Percentiles rank a stretch among this genome's conserved stretches.
These are phyloP conservation scores for Aphanocladium album DNA, from an alignment of 2,329 filamentous ascomycete species.

Conservation along the genomic window DNA sequence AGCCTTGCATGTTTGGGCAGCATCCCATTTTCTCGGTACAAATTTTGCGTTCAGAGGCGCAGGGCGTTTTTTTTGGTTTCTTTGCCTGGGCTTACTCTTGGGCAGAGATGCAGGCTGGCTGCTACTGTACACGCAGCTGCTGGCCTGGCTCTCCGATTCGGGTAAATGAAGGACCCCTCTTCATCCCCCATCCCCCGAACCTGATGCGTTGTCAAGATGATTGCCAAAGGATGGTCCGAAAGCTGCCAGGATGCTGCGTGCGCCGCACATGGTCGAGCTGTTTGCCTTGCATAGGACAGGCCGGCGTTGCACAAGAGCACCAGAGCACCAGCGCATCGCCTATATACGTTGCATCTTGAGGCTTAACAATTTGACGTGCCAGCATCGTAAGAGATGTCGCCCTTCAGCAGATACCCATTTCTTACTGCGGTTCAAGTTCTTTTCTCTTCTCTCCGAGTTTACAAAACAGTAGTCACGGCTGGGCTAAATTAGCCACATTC, in stretches of 20 bases:
- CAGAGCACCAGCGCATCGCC: neutral
- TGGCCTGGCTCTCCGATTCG: neutral
- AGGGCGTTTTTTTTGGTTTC: neutral
- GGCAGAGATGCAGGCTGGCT: neutral
- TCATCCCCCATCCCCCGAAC: neutral
- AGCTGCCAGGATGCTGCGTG: neutral
- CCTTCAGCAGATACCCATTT: no score
- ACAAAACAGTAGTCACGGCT: neutral
- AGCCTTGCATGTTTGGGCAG: neutral
- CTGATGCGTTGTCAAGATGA: slow-evolving; percentile 49
- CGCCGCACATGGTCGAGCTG: neutral
- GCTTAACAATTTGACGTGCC: neutral
- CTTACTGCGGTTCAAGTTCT: neutral
- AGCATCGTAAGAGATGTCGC: neutral
- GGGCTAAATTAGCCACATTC: neutral
- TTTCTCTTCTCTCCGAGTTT: neutral
- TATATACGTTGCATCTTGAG: no score
- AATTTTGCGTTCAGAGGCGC: no score
- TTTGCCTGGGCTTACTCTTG: neutral
- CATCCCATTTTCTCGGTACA: no score
- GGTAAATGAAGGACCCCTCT: neutral
- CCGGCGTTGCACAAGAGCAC: neutral
- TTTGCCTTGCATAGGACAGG: neutral
- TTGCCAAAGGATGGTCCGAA: slow-evolving; percentile 28
- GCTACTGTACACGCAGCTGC: no score